These are phyloP conservation scores for Barnettozyma pratensis DNA, from an alignment of 805 yeast genomes.

Conservation along the genomic window DNA sequence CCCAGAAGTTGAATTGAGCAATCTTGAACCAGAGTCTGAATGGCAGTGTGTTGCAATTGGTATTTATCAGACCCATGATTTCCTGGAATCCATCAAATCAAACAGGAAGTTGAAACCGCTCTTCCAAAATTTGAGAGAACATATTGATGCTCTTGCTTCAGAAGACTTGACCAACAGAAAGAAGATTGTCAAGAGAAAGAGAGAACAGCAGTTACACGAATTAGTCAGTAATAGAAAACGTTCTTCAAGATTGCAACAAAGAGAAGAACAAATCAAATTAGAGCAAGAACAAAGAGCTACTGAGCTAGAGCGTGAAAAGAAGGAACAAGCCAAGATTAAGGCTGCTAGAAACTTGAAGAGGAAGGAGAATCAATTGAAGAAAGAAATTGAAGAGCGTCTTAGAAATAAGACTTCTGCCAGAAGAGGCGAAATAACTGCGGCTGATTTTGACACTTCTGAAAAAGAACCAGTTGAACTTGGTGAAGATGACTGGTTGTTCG, in stretches of 20 bases:
- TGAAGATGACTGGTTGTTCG: constrained; percentile 34
- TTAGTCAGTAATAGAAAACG: constrained; percentile 65
- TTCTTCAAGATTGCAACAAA: constrained; percentile 68
- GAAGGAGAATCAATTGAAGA: constrained; percentile 18
- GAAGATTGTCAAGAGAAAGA: constrained; percentile 48
- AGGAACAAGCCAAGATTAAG: constrained; percentile 39
- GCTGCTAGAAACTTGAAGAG: constrained; percentile 28
- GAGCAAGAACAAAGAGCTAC: constrained; percentile 38
- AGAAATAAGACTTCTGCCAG: constrained; percentile 16
- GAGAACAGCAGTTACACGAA: constrained; percentile 58
- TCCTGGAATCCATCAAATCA: constrained; percentile 24
- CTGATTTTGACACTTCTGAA: constrained; percentile 25
- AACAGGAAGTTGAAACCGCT: constrained; percentile 29
- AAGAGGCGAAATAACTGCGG: constrained; percentile 15
- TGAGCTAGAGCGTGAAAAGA: constrained; percentile 13
- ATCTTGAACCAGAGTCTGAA: constrained; percentile 34
- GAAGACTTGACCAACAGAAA: constrained; percentile 52
- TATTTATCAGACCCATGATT: constrained; percentile 37
- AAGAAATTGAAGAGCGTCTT: constrained; percentile 23
- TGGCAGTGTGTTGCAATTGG: constrained; percentile 40
- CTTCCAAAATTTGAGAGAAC: constrained; percentile 26
- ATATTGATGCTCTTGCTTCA: constrained; percentile 31
- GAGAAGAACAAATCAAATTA: constrained; percentile 49
- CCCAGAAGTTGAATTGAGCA: constrained; percentile 23
- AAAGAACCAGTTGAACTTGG: constrained; percentile 25